These are phyloP conservation scores for Globisporangium solare DNA, from an alignment of 352 stramenopile species.

Conservation along the genomic window DNA sequence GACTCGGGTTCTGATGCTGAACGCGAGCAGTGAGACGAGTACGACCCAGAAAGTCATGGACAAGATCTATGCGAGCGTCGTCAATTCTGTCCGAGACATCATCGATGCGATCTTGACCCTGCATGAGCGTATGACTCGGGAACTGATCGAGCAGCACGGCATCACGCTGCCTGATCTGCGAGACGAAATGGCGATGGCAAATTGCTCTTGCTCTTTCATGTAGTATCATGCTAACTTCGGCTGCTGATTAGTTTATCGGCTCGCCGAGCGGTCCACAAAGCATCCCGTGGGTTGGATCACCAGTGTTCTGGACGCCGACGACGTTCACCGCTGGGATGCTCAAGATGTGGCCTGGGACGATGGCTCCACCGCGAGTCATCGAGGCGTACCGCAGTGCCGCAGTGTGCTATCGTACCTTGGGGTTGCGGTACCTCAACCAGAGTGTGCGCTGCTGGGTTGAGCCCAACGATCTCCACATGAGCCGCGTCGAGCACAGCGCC, in stretches of 20 bases:
- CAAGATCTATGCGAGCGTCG: constrained; percentile 22
- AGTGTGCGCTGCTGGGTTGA: constrained; percentile 35
- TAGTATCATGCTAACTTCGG: neutral
- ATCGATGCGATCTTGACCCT: constrained; percentile 16
- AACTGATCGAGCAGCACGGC: constrained; percentile 7
- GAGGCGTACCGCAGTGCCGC: constrained; percentile 22
- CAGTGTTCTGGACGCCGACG: constrained; percentile 25
- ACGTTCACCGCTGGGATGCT: constrained; percentile 20
- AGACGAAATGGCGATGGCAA: constrained; percentile 6
- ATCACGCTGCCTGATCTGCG: constrained; percentile 7
- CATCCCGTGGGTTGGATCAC: constrained; percentile 14
- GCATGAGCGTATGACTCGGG: constrained; percentile 15
- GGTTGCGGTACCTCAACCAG: constrained; percentile 31
- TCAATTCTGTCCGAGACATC: constrained; percentile 13
- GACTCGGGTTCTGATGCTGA: constrained; percentile 23
- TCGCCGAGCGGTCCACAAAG: constrained; percentile 15
- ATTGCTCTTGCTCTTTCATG: neutral
- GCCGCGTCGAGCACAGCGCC: constrained; percentile 20
- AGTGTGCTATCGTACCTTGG: constrained; percentile 29
- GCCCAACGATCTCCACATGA: constrained; percentile 17
- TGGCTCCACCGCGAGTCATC: constrained; percentile 27
- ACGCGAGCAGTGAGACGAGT: constrained; percentile 22
- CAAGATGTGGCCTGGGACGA: constrained; percentile 27
- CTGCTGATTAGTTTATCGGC: constrained; percentile 11
- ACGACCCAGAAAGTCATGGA: constrained; percentile 24